These are phyloP conservation scores for Emergomyces pasteurianus DNA, from an alignment of 2,329 filamentous ascomycete species.

Conservation along the genomic window DNA sequence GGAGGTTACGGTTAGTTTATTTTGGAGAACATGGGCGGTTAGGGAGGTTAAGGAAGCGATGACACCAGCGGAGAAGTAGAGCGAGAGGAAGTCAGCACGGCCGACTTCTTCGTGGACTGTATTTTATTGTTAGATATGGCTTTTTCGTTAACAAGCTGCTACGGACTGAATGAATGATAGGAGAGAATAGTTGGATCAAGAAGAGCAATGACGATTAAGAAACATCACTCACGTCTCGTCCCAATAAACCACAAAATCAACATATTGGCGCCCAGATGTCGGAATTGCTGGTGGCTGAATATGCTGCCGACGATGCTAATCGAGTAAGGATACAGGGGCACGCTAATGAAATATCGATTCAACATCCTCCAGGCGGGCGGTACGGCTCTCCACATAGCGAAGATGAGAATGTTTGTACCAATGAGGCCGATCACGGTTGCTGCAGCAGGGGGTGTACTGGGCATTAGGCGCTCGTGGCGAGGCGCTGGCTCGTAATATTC, in stretches of 20 bases:
- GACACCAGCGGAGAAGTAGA: constrained; percentile 39
- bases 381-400: constrained; percentile 38
- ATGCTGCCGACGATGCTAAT: constrained; percentile 41
- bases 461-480: constrained; percentile 37
- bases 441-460: constrained; percentile 37
- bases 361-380: constrained; percentile 44
- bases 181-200: too few species aligned
- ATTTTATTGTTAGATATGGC: background rate
- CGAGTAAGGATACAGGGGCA: constrained; percentile 42
- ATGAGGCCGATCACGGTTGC: constrained; percentile 42
- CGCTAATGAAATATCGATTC: constrained; percentile 45
- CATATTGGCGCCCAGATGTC: constrained; percentile 45
- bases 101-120: constrained; percentile 44
- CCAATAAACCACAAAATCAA: constrained; percentile 44
- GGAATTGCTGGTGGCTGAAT: constrained; percentile 45
- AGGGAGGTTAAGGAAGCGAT: constrained; percentile 38
- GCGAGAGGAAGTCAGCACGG: constrained; percentile 42
- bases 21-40: constrained; percentile 30
- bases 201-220: background rate
- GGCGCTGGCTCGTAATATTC: constrained; percentile 39
- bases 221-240: constrained; percentile 28
- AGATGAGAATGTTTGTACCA: constrained; percentile 39
- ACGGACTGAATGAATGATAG: background rate
- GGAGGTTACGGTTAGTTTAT: constrained; percentile 34
- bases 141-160: constrained; percentile 7